Base-by-base conservation (phyloP, 2,329 filamentous ascomycete species). In the Zasmidium cellare region DNA sequence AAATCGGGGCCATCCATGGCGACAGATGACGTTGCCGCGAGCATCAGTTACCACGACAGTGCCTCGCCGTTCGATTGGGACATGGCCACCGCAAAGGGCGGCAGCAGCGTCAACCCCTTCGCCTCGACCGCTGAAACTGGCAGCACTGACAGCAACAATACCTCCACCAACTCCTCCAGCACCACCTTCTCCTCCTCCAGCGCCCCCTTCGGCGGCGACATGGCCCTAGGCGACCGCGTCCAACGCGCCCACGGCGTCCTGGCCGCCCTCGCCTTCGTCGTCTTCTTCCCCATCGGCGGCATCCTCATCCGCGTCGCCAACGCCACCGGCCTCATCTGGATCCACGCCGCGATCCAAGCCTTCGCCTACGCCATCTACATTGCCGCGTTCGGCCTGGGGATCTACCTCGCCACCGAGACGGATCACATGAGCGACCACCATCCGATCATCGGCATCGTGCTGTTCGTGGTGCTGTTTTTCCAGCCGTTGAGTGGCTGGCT, bases 371-470 rank as follows among this genome's bases (percentile, higher is more conserved):
- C 77, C 9, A 59, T 83, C 41, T 79, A 76, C 54, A 76, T 82
- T 49, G 76, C 75, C 1, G 82, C 78, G 0, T 76, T 84, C 51
- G 81, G 78, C 2, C 65, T 85, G 0, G 83, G 83, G 3, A 69
- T 84, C 35, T 79, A 79, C 38, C 68, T 85, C n/a, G 81, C 78
- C 2, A 71, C 66, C 1, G 69, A 77, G 18, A 62, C 77, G 20
- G 61, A 69, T 46, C 35, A 77, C 56, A 57, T 80, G 9, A 57
- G 72, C 48, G 67, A 72, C 46, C 71, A 78, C 49, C 83, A 85
- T 60, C 76, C 80, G 1, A 77, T 84, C 60, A 81, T 85, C 51
- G 83, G 83, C 19, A 77, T 82, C 14, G 68, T 83, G 16, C 73
- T 83, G 2, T 73, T 85, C 44, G 70, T 74, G 0, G 61, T 75